A percentile compares a stretch with the other conserved stretches of the same genome.
Evolutionary conservation across 495 filamentous ascomycete species (phyloP).

Genomic region (Cenococcum geophilum): DNA sequence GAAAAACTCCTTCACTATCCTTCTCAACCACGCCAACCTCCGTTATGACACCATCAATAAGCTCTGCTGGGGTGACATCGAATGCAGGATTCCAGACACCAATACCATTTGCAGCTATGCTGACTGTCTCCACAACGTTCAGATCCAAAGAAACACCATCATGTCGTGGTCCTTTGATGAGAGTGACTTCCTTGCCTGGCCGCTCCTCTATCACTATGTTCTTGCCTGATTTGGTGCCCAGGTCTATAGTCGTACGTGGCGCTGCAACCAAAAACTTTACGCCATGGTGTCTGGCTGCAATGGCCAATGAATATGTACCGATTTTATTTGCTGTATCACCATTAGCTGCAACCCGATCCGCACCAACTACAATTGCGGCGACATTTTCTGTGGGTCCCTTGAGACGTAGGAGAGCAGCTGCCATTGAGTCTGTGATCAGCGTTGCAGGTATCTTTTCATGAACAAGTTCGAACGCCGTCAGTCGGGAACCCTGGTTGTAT

Average conservation of each 20-base stretch:
- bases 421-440: conserved; percentile 95
- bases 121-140: conserved; percentile 57
- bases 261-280: conserved; percentile 94
- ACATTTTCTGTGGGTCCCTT: conserved; percentile 53
- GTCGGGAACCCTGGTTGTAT: conserved; percentile 92
- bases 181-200: conserved; percentile 67
- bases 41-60: conserved; percentile 93
- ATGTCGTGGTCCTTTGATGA: conserved; percentile 63
- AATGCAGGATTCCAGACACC: conserved; percentile 94
- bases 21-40: conserved; percentile 85
- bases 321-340: conserved; percentile 99
- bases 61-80: conserved; percentile 76
- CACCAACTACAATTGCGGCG: conserved; percentile 84
- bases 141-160: conserved; percentile 44
- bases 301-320: conserved; percentile 86
- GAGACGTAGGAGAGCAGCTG: conserved; percentile 64
- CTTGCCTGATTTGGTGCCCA: conserved; percentile 64
- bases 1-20: conserved; percentile 63
- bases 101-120: conserved; percentile 75
- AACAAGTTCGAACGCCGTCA: conserved; percentile 93
- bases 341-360: conserved; percentile 90
- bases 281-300: conserved; percentile 76
- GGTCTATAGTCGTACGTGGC: conserved; percentile 87
- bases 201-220: conserved; percentile 88
- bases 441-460: conserved; percentile 91